Conservation (phyloP, 2,329 filamentous ascomycete species). For the Gaeumannomyces sp. region DNA sequence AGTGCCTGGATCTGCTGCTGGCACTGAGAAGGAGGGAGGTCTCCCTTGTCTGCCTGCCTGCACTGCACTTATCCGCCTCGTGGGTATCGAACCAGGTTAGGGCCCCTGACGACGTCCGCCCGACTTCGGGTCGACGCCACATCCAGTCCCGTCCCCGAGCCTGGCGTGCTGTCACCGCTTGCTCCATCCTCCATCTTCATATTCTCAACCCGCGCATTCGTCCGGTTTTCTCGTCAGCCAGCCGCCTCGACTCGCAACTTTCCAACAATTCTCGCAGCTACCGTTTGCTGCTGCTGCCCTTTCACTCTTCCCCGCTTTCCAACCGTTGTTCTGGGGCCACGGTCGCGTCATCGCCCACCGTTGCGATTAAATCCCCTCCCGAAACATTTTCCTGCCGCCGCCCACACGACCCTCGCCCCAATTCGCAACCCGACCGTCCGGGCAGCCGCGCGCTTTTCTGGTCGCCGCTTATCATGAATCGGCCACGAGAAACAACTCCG, state of each 20-base stretch:
- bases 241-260: not conserved
- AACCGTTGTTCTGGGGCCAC: too few species aligned
- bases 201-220: not conserved
- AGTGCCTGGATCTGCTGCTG: not conserved
- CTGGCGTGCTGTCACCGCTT: not conserved
- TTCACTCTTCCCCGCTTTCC: too few species aligned
- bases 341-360: not conserved
- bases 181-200: not conserved
- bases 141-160: not conserved
- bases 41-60: too few species aligned
- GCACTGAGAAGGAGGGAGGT: too few species aligned
- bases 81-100: not conserved
- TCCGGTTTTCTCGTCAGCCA: not conserved
- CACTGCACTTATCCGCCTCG: not conserved
- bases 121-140: not conserved
- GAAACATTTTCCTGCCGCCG: not conserved
- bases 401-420: not conserved
- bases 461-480: slow-evolving; percentile 6
- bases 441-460: not conserved
- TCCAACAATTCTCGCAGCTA: not conserved
- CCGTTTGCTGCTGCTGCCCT: not conserved
- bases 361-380: not conserved
- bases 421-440: not conserved
- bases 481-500: not conserved
- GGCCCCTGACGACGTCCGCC: too few species aligned